These are phyloP conservation scores for Saturnispora besseyi DNA, from an alignment of 805 yeast species.

Conservation along the genomic window DNA sequence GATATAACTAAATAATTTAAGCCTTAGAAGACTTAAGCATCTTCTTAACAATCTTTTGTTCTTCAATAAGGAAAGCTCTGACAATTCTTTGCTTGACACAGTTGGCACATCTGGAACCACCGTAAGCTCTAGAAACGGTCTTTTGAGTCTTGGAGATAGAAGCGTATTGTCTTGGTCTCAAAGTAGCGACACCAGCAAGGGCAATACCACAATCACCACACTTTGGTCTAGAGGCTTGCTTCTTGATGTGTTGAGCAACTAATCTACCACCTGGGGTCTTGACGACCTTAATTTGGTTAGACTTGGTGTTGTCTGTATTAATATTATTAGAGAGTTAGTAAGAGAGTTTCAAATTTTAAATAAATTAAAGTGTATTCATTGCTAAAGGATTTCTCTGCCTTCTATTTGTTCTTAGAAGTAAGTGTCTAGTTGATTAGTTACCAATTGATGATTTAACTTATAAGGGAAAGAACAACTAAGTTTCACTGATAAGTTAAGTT, in stretches of 20 bases:
- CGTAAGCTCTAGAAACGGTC: slow-evolving; percentile 99
- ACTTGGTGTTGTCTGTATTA: slow-evolving; percentile 88
- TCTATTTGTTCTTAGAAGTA: too few species aligned
- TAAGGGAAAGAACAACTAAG: too few species aligned
- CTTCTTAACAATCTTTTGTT: slow-evolving; percentile 99
- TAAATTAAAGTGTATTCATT: too few species aligned
- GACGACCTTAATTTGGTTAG: slow-evolving; percentile 98
- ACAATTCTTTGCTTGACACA: slow-evolving; percentile 99
- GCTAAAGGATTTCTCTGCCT: too few species aligned
- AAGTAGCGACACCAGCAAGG: slow-evolving; percentile 66
- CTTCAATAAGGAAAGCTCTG: slow-evolving; percentile 99
- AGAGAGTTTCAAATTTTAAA: neutral
- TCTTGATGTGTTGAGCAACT: slow-evolving; percentile 96
- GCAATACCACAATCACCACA: slow-evolving; percentile 81
- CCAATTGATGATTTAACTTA: too few species aligned
- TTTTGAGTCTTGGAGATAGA: slow-evolving; percentile 90
- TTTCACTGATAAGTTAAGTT: too few species aligned
- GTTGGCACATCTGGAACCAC: slow-evolving; percentile 98
- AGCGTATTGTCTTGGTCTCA: slow-evolving; percentile 99
- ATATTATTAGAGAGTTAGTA: slow-evolving; percentile 15
- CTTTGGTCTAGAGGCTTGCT: slow-evolving; percentile 77
- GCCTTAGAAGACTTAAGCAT: slow-evolving; percentile 90
- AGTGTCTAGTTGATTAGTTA: too few species aligned
- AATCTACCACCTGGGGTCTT: slow-evolving; percentile 99
- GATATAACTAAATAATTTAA: neutral